Evolutionary conservation across 768 basidiomycete species (phyloP), one percentile per base, ranked within the genome.

Genomic region (Gelatoporia subvermispora): DNA sequence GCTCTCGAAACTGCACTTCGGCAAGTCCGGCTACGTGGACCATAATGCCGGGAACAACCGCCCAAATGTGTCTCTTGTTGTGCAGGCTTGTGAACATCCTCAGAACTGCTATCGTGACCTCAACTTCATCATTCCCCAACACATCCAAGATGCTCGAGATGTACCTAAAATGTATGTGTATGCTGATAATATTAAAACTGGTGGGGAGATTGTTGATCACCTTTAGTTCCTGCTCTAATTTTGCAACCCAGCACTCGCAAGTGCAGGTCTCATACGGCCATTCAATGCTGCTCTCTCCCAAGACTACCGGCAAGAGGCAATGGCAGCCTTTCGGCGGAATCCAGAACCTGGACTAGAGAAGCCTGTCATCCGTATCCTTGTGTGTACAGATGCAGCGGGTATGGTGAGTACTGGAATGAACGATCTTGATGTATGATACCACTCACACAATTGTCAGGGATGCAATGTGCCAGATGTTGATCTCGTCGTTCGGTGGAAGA

Each of bases 401-500:
- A 59, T 59, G 55, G 58, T 55, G 34, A 44, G 56, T 52, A 7
- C 18, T 13, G 1, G 1, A 9, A 39, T 3, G 22, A 18, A 37
- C 28, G 5, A 31, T 31, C 28, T 5, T 5, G 7, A 31, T 31
- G 13, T 31, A 31, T 5, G 28, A 5, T 7, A 31, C 28, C 13
- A 31, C 5, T 31, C 5, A 13, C 28, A 7, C 28, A 31, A 7
- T 13, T 31, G 28, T 13, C n/a, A 55, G 44, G 53, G 71, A 2
- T 60, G 48, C 17, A 47, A 58, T 52, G 40, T 55, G 47, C 58
- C 43, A 0, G 62, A 70, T 47, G 56, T 73, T 4, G 67, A 69
- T 15, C 23, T 68, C 17, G 70, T 72, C 3, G 62, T 72, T 0
- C 70, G 70, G 34, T 73, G 69, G 69, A 71, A 68, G 31, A 17